Base-by-base conservation (phyloP, 2,329 filamentous ascomycete species). In the Xenosphaeropsis pyriputrescens region DNA sequence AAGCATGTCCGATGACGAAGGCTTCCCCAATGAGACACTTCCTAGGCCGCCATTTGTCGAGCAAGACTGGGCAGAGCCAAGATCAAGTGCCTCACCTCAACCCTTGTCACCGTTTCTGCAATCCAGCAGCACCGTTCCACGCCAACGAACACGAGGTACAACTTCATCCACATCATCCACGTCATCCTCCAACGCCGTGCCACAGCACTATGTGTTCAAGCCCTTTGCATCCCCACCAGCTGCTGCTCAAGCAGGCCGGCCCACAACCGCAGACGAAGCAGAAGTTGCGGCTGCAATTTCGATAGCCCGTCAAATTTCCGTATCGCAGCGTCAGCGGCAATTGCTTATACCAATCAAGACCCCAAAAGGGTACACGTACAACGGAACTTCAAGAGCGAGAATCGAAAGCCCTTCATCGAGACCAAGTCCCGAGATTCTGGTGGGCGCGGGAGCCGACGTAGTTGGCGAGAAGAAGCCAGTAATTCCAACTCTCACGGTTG, bases 261-360 rank as follows among this genome's bases (percentile, higher is more conserved):
- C 30, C 30, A 17, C 16, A 7, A 15, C 30, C 7, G 30, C 30
- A 15, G 30, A 17, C 9, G 16, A 15, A 32, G 30, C 30, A 32
- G 36, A 33, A n/a, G 36, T 32, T 19, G 19, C 29, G 2, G 74
- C 77, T 4, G 70, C 79, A 53, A 64, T 78, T 34, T 79, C 75
- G 2, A 80, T 82, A 46, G 76, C 76, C 0, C 64, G 78, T 2
- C 75, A 81, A 52, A 79, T 82, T 45, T 78, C 71, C 45, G 61
- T 81, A 18, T 78, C 74, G 11, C 60, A 68, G 11, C 65, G 75
- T 54, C 77, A 80, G 53, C 63, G 70, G 14, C 66, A 69, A 49
- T 57, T 79, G 43, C 57, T 79, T 14, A 64, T 68, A 35, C 71
- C 72, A 11, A 55, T 75, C 30, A 61, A 66, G 47, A 58, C 56